Evolutionary conservation across 2,329 filamentous ascomycete species (phyloP), one percentile per base, ranked within the genome.

Genomic region (Chrysoporthe deuterocubensis): DNA sequence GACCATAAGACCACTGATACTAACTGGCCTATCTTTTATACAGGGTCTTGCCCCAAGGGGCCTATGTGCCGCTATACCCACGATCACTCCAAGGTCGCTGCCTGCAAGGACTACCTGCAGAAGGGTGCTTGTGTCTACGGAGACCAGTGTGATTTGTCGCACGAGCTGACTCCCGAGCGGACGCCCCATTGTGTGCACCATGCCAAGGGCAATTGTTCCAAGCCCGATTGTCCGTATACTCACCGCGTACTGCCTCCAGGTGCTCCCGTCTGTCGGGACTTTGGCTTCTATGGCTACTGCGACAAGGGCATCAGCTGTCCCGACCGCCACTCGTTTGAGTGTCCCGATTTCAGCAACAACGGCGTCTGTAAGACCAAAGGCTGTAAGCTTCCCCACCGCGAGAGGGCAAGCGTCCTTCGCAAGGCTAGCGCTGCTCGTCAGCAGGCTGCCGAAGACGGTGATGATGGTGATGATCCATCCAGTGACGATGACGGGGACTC

Each of bases 281-380:
- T 99, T 82, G 95, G 92, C 40, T 88, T 89, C 65, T 87, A 94
- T 75, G 95, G 96, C 64, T 98, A 94, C 79, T 98, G 96, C 82
- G 90, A 92, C 70, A 92, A 92, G 77, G 96, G 95, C 69, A 85
- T 86, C 66, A 80, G 84, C 66, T 98, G 96, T 80, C 80, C 87
- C 69, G 89, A 96, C 71, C 91, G 94, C 70, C 96, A 99, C 82
- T 91, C 95, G 67, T 91, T 91, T 80, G 95, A 98, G 79, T 98
- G 96, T 79, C 95, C 96, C 71, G 92, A 97, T 78, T 97, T 96
- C 83, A 92, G 93, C 85, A 97, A 97, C 81, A 93, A 88, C 69
- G 95, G 95, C 74, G 83, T 85, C 71, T 99, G 96, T 87, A 89
- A 89, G 77, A 89, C 87, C 77, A 89, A 90, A 79, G 89, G 90